Base-by-base conservation (phyloP, 352 stramenopile species). In the Paralagenidium karlingii region DNA sequence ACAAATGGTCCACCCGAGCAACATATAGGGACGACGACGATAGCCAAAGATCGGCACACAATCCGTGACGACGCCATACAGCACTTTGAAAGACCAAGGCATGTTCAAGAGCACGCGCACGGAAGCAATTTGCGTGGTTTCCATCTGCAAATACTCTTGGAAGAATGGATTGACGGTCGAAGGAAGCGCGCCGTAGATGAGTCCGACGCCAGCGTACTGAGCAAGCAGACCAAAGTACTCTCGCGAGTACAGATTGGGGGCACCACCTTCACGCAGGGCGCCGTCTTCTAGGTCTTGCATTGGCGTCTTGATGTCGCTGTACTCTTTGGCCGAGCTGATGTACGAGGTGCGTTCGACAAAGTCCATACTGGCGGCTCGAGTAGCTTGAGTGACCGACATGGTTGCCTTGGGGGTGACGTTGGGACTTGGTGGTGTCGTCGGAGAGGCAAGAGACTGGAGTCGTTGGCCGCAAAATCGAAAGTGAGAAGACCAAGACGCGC, bases 1-100 rank as follows among this genome's bases (percentile, higher is more conserved):
- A 18, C 53, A 55, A 22, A 68, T 42, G 21, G 16, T 41, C 58
- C 58, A 68, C 10, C 58, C 58, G 19, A 66, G 26, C 8, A 63
- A 11, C 51, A 68, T 65, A 32, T 57, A 65, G 11, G 54, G 53
- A n/a, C 58, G 58, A 43, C 58, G 55, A 16, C 55, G 55, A 31
- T 58, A 65, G 26, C 58, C 58, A 39, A 43, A 52, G 43, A 68
- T 55, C 5, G 58, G 58, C 1, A 64, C n/a, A 27, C 54, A 61
- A 37, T 66, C 59, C 3, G 59, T 62, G 18, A 69, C 29, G 5
- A 69, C 28, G 6, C 59, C 59, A 20, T 60, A 57, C 29, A 69
- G 65, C 32, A 69, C 40, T 37, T 60, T 60, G 34, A 60, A 60
- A 16, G 27, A 53, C 50, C 42, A 58, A 5, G 40, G 36, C 0